Percentiles rank a stretch among this genome's conserved stretches.
phyloP scores from a whole-genome alignment of 2,329 filamentous ascomycete species.

The Claviceps cyperi region DNA sequence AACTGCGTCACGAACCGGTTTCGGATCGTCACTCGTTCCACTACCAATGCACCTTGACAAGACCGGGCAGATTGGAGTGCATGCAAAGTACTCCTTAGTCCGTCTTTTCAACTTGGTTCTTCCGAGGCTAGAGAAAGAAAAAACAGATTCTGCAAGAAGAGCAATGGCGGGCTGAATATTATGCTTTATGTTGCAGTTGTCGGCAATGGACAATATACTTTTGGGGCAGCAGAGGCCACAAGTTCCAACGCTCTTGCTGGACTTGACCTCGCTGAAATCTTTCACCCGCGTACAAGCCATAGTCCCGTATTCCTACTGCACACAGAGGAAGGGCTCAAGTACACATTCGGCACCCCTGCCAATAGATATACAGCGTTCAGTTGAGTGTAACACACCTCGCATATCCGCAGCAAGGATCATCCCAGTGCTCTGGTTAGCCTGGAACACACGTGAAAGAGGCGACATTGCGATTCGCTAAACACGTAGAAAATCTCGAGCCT shows the following conservation, averaged over 20 bases:
- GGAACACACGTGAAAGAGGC: not conserved
- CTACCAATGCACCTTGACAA: not conserved
- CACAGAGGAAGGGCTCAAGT: not conserved
- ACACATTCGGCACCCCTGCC: not conserved
- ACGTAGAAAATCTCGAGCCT: not conserved
- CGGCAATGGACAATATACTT: not conserved
- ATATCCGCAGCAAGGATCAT: not conserved
- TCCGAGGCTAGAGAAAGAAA: not conserved
- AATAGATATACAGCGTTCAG: not conserved
- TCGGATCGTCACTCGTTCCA: not conserved
- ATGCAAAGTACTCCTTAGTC: not conserved
- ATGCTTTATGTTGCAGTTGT: not conserved
- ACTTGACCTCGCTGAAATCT: not conserved
- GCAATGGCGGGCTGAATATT: not conserved
- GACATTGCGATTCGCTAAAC: not conserved
- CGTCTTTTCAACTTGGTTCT: not conserved
- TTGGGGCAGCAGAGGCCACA: not conserved
- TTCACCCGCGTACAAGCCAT: not conserved
- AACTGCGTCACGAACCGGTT: not conserved
- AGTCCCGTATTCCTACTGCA: not conserved
- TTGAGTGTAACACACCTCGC: slow-evolving; percentile 1
- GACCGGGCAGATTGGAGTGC: not conserved
- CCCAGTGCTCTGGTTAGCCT: slow-evolving; percentile 1
- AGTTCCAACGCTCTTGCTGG: not conserved
- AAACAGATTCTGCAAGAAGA: not conserved